These are phyloP conservation scores for Limonomyces culmigenus DNA, from an alignment of 1,284 basidiomycete genomes.

Conservation along the genomic window DNA sequence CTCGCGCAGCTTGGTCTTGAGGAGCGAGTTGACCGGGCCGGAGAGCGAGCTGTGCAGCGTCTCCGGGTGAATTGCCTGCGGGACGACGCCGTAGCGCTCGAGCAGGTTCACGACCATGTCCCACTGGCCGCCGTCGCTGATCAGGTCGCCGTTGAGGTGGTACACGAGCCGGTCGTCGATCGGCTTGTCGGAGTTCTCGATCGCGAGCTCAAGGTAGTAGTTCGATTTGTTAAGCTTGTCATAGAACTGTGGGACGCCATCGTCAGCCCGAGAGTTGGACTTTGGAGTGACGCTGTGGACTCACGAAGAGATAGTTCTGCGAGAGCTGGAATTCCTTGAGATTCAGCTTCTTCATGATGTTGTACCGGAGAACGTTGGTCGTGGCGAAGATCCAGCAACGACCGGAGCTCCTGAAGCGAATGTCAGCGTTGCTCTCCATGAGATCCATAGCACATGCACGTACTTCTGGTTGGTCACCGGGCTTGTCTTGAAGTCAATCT, in stretches of 20 bases:
- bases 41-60: constrained; percentile 70
- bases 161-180: constrained; percentile 72
- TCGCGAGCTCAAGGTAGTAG: constrained; percentile 81
- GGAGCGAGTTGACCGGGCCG: constrained; percentile 53
- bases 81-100: constrained; percentile 70
- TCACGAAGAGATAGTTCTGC: constrained; percentile 31
- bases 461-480: constrained; percentile 83
- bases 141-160: constrained; percentile 62
- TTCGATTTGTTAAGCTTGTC: constrained; percentile 94
- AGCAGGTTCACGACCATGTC: constrained; percentile 61
- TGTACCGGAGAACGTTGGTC: constrained; percentile 75
- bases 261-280: constrained; percentile 6
- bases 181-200: constrained; percentile 68
- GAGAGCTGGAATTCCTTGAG: constrained; percentile 81
- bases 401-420: constrained; percentile 73
- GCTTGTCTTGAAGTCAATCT: constrained; percentile 57
- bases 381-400: constrained; percentile 91
- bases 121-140: constrained; percentile 89
- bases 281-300: neutral
- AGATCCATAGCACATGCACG: too few relatives aligned
- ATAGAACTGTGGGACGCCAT: constrained; percentile 68
- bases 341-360: constrained; percentile 73
- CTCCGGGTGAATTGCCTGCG: constrained; percentile 75
- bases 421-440: too few relatives aligned
- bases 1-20: constrained; percentile 86